Evolutionary conservation across 257 asterid species (phyloP), one percentile per base, ranked within the genome.

Genomic region (Sherardia arvensis): DNA sequence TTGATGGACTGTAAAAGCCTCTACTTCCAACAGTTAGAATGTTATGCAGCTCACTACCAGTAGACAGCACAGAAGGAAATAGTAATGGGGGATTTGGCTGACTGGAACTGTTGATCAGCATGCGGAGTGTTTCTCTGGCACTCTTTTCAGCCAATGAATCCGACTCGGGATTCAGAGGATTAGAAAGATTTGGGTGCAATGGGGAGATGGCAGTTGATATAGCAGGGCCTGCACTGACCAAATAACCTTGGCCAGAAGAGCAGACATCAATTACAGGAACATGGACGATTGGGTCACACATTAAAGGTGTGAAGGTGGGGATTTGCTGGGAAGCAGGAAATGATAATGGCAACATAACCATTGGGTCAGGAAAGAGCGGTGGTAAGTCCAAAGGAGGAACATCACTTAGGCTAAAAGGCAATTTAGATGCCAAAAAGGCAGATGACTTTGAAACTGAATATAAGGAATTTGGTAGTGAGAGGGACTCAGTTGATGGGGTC

Each of bases 231-330:
- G 97, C 93, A 54, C 93, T 85, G 58, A 87, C 99, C 65, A 93
- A 55, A 66, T 90, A 93, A 18, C 97, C 96, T 67, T 84, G 96
- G 51, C 97, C 99, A 5, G 97, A 85, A 7, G 99, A 89, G 77
- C 94, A 92, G 60, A 87, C 71, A 28, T 82, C 96, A 27, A 93
- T 84, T n/a, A 93, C 81, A 9, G 99, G 99, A 66, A 93, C 68
- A 53, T 93, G 97, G 25, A 93, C 95, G 28, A 93, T 90, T 0
- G 99, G 90, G 65, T 93, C 99, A 14, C 96, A 87, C 9, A 86
- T 81, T 26, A 93, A 67, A 69, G 99, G 96, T 0, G 96, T 79
- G 53, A 87, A 93, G 3, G 90, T 75, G 17, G 88, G 84, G 14
- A 93, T 81, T 78, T 90, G 99, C 77, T 86, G 94, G 1, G 96